phyloP scores from a whole-genome alignment of 345 rosid genomes.

The Raphanus sativus region DNA sequence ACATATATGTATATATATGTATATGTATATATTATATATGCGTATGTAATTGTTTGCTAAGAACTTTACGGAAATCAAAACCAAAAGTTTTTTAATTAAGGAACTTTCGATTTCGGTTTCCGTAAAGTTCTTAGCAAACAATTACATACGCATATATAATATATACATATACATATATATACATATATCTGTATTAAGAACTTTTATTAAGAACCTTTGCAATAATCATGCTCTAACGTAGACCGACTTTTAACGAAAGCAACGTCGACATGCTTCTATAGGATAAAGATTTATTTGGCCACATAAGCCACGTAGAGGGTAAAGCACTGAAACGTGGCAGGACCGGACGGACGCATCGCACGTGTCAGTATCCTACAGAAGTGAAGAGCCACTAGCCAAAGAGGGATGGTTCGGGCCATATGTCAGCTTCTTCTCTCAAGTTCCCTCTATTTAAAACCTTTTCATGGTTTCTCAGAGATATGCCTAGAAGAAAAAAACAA shows the following conservation, averaged over 20 bases:
- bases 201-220: too few relatives aligned
- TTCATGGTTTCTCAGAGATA: background rate
- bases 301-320: constrained; percentile 43
- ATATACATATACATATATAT: too few relatives aligned
- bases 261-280: constrained; percentile 5
- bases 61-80: too few relatives aligned
- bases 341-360: constrained; percentile 4
- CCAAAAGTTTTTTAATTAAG: too few relatives aligned
- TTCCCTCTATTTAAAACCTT: background rate
- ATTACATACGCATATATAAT: too few relatives aligned
- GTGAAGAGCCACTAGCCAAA: constrained; percentile 39
- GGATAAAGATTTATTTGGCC: constrained; percentile 19
- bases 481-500: background rate
- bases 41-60: too few relatives aligned
- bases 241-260: constrained; percentile 18
- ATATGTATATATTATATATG: too few relatives aligned
- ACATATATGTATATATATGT: too few relatives aligned
- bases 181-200: too few relatives aligned
- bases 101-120: too few relatives aligned
- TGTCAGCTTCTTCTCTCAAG: constrained; percentile 13
- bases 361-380: constrained; percentile 37
- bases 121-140: too few relatives aligned
- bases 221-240: too few relatives aligned
- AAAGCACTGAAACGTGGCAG: constrained; percentile 39
- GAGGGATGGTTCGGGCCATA: constrained; percentile 35